Evolutionary conservation across 352 stramenopile genomes (phyloP).

Genomic region (Aphanomyces euteiches): DNA sequence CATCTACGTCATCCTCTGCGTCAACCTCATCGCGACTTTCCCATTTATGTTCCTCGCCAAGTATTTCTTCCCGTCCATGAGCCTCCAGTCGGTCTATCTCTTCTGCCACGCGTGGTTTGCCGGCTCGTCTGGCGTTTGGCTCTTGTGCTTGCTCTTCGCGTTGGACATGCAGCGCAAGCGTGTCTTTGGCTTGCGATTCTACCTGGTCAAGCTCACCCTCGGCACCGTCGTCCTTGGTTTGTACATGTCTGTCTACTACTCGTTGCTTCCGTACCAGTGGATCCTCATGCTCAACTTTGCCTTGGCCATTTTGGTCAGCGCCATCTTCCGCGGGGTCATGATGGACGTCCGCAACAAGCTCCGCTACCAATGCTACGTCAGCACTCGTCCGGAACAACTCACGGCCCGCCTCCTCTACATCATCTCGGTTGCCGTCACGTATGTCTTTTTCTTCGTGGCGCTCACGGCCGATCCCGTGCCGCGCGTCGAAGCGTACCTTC

Average conservation of each 20-base stretch:
- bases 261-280: conserved; percentile 8
- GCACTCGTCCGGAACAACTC: conserved; percentile 22
- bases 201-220: conserved; percentile 18
- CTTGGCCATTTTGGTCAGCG: conserved; percentile 10
- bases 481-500: conserved; percentile 9
- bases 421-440: conserved; percentile 19
- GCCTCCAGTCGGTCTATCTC: conserved; percentile 12
- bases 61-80: conserved; percentile 20
- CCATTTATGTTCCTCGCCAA: conserved; percentile 17
- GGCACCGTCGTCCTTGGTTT: conserved; percentile 9
- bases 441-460: conserved; percentile 29
- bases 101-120: conserved; percentile 20
- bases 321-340: conserved; percentile 27
- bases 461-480: conserved; percentile 17
- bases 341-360: conserved; percentile 29
- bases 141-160: conserved; percentile 14
- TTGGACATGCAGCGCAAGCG: conserved; percentile 29
- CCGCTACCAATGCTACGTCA: conserved; percentile 18
- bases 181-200: conserved; percentile 23
- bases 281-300: conserved; percentile 25
- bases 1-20: neutral
- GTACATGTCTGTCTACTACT: conserved; percentile 25
- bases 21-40: conserved; percentile 24
- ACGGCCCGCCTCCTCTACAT: conserved; percentile 24
- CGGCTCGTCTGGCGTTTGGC: conserved; percentile 12